These are phyloP conservation scores for Lunasporangiospora selenospora DNA, from an alignment of 192 early-diverging fungal genomes.

Conservation along the genomic window DNA sequence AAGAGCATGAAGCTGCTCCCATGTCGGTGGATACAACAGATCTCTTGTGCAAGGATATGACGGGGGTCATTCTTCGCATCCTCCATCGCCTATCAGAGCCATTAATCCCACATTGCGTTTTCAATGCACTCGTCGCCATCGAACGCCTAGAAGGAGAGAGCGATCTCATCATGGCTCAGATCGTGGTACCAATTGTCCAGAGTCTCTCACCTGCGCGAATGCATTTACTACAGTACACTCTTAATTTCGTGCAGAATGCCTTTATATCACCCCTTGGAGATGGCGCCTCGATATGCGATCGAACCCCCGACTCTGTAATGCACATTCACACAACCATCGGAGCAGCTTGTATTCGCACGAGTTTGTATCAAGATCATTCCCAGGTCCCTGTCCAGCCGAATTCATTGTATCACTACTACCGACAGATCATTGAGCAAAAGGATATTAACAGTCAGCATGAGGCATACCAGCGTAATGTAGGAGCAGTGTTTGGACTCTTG, in stretches of 20 bases:
- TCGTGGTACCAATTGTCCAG: conserved; percentile 4
- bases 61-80: conserved; percentile 19
- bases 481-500: conserved; percentile 4
- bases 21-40: too few relatives aligned
- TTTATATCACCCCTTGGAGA: too few relatives aligned
- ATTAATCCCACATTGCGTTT: conserved; percentile 12
- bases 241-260: conserved; percentile 18
- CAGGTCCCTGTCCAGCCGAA: too few relatives aligned
- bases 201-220: background rate
- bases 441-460: conserved; percentile 1
- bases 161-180: conserved; percentile 18
- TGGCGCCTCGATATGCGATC: too few relatives aligned
- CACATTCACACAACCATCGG: too few relatives aligned
- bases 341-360: too few relatives aligned
- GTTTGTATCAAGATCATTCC: too few relatives aligned
- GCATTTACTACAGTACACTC: conserved; percentile 19
- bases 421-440: conserved; percentile 13
- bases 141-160: conserved; percentile 9
- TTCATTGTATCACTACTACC: conserved; percentile 23
- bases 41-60: conserved; percentile 17
- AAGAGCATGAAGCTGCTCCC: too few relatives aligned
- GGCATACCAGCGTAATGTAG: background rate
- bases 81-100: conserved; percentile 13
- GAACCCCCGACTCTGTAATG: too few relatives aligned
- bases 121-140: conserved; percentile 6